These are phyloP conservation scores for Aspergillus bertholletiae DNA, from an alignment of 495 filamentous ascomycete genomes.

Conservation along the genomic window DNA sequence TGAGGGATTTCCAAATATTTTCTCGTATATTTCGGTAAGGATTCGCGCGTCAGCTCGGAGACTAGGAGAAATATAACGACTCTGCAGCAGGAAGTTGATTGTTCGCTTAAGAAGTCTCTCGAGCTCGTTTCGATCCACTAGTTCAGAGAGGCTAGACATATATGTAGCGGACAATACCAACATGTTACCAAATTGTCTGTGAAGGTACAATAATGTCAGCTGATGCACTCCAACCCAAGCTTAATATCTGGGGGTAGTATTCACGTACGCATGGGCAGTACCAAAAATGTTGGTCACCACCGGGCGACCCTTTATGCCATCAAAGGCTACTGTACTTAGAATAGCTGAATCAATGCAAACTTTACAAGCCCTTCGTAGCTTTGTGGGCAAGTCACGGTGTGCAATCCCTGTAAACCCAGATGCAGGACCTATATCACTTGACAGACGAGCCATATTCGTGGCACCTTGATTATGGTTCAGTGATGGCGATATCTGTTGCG, in stretches of 20 bases:
- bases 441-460: constrained; percentile 29
- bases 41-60: constrained; percentile 65
- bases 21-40: constrained; percentile 56
- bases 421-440: constrained; percentile 33
- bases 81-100: constrained; percentile 62
- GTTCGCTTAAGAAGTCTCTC: constrained; percentile 54
- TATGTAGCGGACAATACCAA: constrained; percentile 80
- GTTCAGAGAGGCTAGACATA: constrained; percentile 50
- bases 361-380: constrained; percentile 47
- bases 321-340: constrained; percentile 82
- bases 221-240: not conserved
- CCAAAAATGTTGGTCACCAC: constrained; percentile 94
- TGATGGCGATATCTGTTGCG: constrained; percentile 31
- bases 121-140: constrained; percentile 50
- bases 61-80: constrained; percentile 62
- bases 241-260: not conserved
- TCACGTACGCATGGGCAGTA: constrained; percentile 91
- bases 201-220: constrained; percentile 1
- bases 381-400: constrained; percentile 31
- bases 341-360: constrained; percentile 71
- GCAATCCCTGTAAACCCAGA: not conserved
- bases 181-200: constrained; percentile 95
- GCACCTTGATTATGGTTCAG: constrained; percentile 22
- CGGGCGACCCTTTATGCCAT: constrained; percentile 63
- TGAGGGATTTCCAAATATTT: constrained; percentile 37